Evolutionary conservation across 1,284 basidiomycete species (phyloP).

Genomic region (Anthracocystis walkeri): DNA sequence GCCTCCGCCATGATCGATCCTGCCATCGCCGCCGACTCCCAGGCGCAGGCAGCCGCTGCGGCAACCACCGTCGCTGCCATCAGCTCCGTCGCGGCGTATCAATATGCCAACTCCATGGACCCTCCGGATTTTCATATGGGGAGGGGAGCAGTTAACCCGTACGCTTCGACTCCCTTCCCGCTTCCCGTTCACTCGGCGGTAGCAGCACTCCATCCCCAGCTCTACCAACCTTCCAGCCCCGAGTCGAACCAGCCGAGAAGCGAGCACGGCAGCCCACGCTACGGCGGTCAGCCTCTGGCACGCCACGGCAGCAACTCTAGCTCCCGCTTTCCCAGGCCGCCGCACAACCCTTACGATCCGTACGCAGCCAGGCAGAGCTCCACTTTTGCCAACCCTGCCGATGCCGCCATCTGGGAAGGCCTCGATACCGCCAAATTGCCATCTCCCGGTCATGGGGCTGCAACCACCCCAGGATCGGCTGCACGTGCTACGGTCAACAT

Average conservation of each 20-base stretch:
- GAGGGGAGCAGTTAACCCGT: conserved; percentile 56
- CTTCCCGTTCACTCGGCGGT: conserved; percentile 54
- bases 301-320: conserved; percentile 52
- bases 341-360: conserved; percentile 21
- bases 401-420: conserved; percentile 54
- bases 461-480: conserved; percentile 40
- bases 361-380: conserved; percentile 23
- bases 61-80: conserved; percentile 51
- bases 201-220: conserved; percentile 48
- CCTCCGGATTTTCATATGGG: conserved; percentile 57
- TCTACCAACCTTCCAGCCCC: conserved; percentile 57
- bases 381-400: conserved; percentile 28
- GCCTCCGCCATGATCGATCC: conserved; percentile 52
- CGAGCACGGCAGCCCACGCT: conserved; percentile 59
- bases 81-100: conserved; percentile 51
- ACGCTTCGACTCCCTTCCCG: conserved; percentile 57
- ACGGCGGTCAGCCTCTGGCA: conserved; percentile 39
- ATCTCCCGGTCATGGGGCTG: conserved; percentile 39
- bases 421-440: conserved; percentile 51
- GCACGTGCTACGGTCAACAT: conserved; percentile 42
- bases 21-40: conserved; percentile 51
- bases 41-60: conserved; percentile 46
- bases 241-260: conserved; percentile 59
- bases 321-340: conserved; percentile 26
- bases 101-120: conserved; percentile 51